Conservation (phyloP, 2,329 filamentous ascomycete species). For the Acephala macrosclerotiorum region DNA sequence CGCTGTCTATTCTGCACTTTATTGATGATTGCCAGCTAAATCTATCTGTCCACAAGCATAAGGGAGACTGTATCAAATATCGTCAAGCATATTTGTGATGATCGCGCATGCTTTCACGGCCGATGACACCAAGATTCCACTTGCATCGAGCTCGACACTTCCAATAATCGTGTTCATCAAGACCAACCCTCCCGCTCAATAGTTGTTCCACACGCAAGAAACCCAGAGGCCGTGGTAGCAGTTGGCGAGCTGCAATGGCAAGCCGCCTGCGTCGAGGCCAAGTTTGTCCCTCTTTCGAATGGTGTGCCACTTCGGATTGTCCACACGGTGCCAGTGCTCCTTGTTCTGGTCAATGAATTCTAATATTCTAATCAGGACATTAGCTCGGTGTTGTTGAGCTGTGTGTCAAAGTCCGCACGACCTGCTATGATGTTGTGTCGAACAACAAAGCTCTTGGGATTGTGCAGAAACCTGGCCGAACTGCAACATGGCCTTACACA, state of each 20-base stretch:
- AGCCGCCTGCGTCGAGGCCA: not conserved
- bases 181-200: not conserved
- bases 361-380: constrained; percentile 3
- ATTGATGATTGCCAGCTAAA: not conserved
- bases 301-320: not conserved
- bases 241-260: not conserved
- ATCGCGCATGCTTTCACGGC: not conserved
- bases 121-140: not conserved
- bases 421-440: not conserved
- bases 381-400: not conserved
- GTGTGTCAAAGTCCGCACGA: not conserved
- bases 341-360: constrained; percentile 4
- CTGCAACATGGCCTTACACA: not conserved
- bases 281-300: not conserved
- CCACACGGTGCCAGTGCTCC: not conserved
- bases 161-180: constrained; percentile 1
- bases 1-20: not conserved
- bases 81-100: constrained; percentile 3
- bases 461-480: not conserved
- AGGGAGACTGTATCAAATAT: constrained; percentile 2
- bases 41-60: not conserved
- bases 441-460: not conserved
- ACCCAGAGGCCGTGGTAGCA: not conserved
- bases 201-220: constrained; percentile 1
- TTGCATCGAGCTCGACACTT: not conserved